phyloP scores from a whole-genome alignment of 106 monocot species.

The Agapanthus africanus region DNA sequence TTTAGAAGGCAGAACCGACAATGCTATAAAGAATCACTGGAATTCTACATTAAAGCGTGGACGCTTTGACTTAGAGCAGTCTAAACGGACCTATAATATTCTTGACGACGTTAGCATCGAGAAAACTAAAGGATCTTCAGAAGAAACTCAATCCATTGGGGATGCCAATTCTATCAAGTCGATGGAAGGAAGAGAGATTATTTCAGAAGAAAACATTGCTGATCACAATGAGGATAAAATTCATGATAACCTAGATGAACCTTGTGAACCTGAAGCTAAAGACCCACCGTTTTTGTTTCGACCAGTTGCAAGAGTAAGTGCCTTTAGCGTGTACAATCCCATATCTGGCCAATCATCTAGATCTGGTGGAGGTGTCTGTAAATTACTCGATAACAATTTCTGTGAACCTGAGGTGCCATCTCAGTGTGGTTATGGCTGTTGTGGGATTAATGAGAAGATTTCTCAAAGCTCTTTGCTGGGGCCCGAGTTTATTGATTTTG shows the following conservation, averaged over 20 bases:
- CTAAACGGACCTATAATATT: constrained; percentile 8
- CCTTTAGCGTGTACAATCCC: constrained; percentile 58
- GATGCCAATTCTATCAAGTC: constrained; percentile 26
- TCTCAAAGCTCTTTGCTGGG: constrained; percentile 48
- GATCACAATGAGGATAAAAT: constrained; percentile 26
- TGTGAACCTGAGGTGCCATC: constrained; percentile 55
- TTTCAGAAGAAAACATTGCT: constrained; percentile 22
- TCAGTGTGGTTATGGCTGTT: constrained; percentile 78
- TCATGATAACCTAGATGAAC: constrained; percentile 1
- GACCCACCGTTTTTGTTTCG: constrained; percentile 49
- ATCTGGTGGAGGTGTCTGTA: constrained; percentile 15
- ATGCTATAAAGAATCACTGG: constrained; percentile 99
- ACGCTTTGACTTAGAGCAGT: constrained; percentile 18
- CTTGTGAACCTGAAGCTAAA: constrained; percentile 13
- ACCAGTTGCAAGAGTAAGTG: constrained; percentile 76
- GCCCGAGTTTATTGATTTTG: constrained; percentile 81
- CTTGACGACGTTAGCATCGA: constrained; percentile 31
- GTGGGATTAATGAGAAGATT: constrained; percentile 17
- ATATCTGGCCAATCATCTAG: constrained; percentile 15
- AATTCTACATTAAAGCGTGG: constrained; percentile 84
- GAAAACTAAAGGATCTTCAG: constrained; percentile 41
- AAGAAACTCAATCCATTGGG: constrained; percentile 47
- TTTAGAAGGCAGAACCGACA: constrained; percentile 95
- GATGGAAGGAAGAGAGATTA: constrained; percentile 16
- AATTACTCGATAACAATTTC: constrained; percentile 21